Evolutionary conservation across 495 filamentous ascomycete genomes (phyloP), one percentile per base, ranked within the genome.

Genomic region (Patellaria atrata): DNA sequence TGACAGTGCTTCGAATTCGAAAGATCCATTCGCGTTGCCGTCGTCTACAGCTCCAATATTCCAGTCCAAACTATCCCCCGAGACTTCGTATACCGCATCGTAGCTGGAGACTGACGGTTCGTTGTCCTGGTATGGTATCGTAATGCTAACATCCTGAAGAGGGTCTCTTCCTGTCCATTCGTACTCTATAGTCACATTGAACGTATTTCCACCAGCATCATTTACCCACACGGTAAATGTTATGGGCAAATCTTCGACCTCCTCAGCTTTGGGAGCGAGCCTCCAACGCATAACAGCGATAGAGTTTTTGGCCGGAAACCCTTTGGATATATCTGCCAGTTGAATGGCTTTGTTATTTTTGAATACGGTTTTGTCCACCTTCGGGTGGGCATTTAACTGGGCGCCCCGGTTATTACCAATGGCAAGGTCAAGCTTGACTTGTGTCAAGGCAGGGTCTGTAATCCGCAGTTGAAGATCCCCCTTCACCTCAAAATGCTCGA

Each of bases 201-300:
- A 86, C 31, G 77, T 80, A 30, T 70, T 70, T 23, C 77, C 76
- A 9, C 75, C 69, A 30, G 79, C 77, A 63, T 81, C 81, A 53
- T 91, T 91, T 22, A 89, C 78, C 87, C 87, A 96, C 13, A 94
- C 87, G 7, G 81, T 93, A 52, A 96, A 94, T 17, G 76, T 83
- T 45, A 96, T 84, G 19, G 87, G 87, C 7, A 71, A 64, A 22
- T 86, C 65, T 7, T 73, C 73, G 41, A 71, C 70, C 22, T 77
- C 70, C 40, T 86, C 82, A 38, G 79, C 70, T 20, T 67, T 66
- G 45, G 79, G 77, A 38, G 75, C 74, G 3, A 77, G 68, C 13
- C 82, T 76, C 87, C 87, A 96, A 44, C 84, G 72, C 42, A 96
- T 64, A 10, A 93, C 82, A 22, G 78, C 84, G 38, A 93, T 81